Base-by-base conservation (phyloP, 495 filamentous ascomycete species). In the Penicillium goetzii region DNA sequence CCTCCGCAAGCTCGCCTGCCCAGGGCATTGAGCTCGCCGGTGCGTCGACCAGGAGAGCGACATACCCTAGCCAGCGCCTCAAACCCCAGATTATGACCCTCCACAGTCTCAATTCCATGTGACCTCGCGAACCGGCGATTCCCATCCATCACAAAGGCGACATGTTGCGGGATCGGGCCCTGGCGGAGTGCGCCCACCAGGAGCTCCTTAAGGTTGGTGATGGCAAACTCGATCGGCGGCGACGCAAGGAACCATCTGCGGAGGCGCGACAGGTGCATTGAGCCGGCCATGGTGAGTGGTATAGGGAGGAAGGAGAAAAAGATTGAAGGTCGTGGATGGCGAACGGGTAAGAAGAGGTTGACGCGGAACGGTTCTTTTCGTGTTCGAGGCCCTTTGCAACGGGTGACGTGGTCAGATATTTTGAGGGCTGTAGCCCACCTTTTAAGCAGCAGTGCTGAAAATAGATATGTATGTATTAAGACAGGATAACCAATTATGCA, bases 131-230 rank as follows among this genome's bases (percentile, higher is more conserved):
- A 99, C 23, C 95, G 87, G 54, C 95, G 81, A 74, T 99, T 99
- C 40, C 95, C 95, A 75, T 99, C 95, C 96, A 98, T 98, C 59
- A 97, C 93, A 70, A 99, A 98, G 8, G 95, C 95, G 56, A 99
- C 86, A 86, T 99, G 95, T 65, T 89, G 86, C 15, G 95, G 95
- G 54, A 99, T 87, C 9, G 93, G 91, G 4, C 96, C 95, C 76
- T 97, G 92, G 60, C 86, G 88, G 34, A 98, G 78, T 21, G 93
- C 90, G 56, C 91, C 92, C 70, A 98, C 91, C 58, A 98, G 83
- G 58, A 96, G 78, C 65, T 92, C 88, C 65, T 92, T 88, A 12
- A 93, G 76, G 61, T 85, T 84, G 33, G 81, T 84, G 38, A 93
- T 82, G 14, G 82, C 85, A 85, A 90, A 97, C 84, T 97, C 92